Conservation (phyloP, 2,329 filamentous ascomycete species). For the Leptographium wingfieldii region DNA sequence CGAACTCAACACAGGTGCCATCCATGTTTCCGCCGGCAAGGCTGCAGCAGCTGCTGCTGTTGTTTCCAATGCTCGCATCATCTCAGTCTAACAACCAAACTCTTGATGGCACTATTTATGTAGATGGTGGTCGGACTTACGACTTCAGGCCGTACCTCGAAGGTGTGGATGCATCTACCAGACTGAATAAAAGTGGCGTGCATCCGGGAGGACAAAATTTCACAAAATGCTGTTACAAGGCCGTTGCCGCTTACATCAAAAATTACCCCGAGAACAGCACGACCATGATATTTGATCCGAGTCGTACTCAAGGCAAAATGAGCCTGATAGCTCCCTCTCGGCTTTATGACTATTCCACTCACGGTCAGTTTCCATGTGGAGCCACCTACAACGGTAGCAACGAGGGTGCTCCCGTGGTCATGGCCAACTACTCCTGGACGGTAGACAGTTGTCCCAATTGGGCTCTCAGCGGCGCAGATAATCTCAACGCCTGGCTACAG, state of each 20-base stretch:
- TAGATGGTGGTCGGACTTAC: too few species aligned
- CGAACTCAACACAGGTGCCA: background rate
- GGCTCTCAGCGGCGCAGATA: conserved; percentile 11
- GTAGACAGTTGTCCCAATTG: conserved; percentile 15
- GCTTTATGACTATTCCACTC: background rate
- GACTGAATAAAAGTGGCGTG: background rate
- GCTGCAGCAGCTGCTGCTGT: background rate
- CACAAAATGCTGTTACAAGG: conserved; percentile 16
- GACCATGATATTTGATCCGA: background rate
- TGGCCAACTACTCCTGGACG: conserved; percentile 12
- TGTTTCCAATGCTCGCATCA: background rate
- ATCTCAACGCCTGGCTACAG: conserved; percentile 15
- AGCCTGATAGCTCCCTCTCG: too few species aligned
- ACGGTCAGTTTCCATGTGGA: conserved; percentile 15
- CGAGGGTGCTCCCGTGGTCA: conserved; percentile 12
- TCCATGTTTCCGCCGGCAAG: background rate
- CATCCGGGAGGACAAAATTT: conserved; percentile 15
- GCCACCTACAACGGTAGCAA: conserved; percentile 12
- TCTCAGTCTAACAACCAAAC: too few species aligned
- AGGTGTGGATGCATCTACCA: background rate
- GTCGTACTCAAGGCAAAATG: too few species aligned
- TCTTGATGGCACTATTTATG: background rate
- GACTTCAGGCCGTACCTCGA: too few species aligned
- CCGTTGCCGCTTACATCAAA: conserved; percentile 12
- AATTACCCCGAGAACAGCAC: background rate